phyloP scores from a whole-genome alignment of 2,329 filamentous ascomycete genomes.

The Bipolaris oryzae region DNA sequence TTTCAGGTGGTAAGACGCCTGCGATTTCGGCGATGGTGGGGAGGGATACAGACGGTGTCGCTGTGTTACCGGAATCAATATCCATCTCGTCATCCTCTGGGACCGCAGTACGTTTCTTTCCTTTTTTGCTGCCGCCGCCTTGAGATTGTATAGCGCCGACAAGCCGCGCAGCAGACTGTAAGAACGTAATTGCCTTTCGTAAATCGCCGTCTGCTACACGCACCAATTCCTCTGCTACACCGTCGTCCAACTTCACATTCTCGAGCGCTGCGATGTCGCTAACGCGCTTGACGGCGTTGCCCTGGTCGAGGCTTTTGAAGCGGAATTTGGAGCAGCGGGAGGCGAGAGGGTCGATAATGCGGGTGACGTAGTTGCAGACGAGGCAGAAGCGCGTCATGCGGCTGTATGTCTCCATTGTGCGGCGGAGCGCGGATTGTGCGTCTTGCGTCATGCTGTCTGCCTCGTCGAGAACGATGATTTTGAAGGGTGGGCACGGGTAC shows the following conservation, averaged over 20 bases:
- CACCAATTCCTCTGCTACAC: slow-evolving; percentile 83
- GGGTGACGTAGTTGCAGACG: slow-evolving; percentile 97
- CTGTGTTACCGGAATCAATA: slow-evolving; percentile 36
- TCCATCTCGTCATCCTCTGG: slow-evolving; percentile 62
- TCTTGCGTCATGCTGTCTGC: slow-evolving; percentile 99
- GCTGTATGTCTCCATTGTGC: slow-evolving; percentile 98
- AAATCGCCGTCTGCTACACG: slow-evolving; percentile 91
- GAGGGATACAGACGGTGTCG: slow-evolving; percentile 59
- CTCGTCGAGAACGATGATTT: slow-evolving; percentile 98
- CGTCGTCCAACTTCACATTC: slow-evolving; percentile 74
- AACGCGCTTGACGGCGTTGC: slow-evolving; percentile 78
- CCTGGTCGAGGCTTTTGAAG: slow-evolving; percentile 93
- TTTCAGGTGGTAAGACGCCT: slow-evolving; percentile 81
- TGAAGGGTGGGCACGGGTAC: slow-evolving; percentile 96
- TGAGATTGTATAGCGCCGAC: slow-evolving; percentile 66
- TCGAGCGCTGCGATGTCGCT: slow-evolving; percentile 83
- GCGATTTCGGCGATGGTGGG: slow-evolving; percentile 92
- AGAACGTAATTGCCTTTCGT: slow-evolving; percentile 91
- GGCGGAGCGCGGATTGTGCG: slow-evolving; percentile 86
- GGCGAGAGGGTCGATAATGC: slow-evolving; percentile 95
- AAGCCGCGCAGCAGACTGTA: slow-evolving; percentile 91
- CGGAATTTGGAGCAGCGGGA: slow-evolving; percentile 95
- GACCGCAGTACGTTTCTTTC: slow-evolving; percentile 53
- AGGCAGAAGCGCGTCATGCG: slow-evolving; percentile 97
- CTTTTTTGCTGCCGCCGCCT: slow-evolving; percentile 37